Evolutionary conservation across 148 eudicot genomes (phyloP).

Genomic region (Vaccinium darrowii): DNA sequence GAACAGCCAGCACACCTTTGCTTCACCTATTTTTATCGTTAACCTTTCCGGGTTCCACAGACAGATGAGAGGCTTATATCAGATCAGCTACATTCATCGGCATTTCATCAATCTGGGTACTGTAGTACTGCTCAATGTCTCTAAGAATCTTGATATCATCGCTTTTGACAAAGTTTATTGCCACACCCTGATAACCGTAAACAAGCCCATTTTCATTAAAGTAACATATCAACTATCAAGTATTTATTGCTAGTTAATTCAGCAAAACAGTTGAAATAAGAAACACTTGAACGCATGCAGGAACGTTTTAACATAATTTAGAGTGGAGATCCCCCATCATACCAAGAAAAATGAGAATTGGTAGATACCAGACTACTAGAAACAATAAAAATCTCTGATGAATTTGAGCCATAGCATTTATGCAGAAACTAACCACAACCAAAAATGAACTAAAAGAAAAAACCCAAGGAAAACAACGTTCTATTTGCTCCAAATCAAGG

Average conservation of each 20-base stretch:
- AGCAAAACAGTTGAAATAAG: not conserved
- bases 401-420: not conserved
- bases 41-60: not conserved
- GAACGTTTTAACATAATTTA: not conserved
- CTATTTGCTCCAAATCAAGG: not conserved
- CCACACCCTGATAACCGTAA: constrained; percentile 76
- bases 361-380: not conserved
- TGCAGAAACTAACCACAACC: not conserved
- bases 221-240: not conserved
- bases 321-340: not conserved
- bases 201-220: constrained; percentile 7
- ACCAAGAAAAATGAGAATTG: not conserved
- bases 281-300: not conserved
- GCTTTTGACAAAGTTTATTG: constrained; percentile 81
- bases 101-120: constrained; percentile 93
- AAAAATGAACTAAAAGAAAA: not conserved
- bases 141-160: constrained; percentile 83
- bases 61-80: constrained; percentile 32
- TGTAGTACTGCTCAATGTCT: constrained; percentile 93
- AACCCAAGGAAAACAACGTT: not conserved
- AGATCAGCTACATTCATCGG: constrained; percentile 93
- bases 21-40: constrained; percentile 15
- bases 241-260: not conserved
- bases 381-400: not conserved
- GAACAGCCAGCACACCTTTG: constrained; percentile 25